phyloP scores from a whole-genome alignment of 305 asterid species.

The Plantago rigida region DNA sequence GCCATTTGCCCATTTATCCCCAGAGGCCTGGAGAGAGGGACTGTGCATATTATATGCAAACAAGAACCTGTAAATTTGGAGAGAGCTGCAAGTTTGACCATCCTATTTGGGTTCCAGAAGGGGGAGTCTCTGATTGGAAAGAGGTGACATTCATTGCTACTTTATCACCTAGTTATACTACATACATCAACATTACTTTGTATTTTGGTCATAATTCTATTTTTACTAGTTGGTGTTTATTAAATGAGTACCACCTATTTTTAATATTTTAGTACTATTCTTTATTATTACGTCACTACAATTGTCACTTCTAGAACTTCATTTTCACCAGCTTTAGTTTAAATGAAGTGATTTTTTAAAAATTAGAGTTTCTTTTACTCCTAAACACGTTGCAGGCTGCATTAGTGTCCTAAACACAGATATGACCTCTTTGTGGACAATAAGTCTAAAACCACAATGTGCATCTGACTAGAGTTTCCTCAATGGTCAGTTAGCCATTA shows the following conservation, averaged over 20 bases:
- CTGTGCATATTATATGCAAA: slow-evolving; percentile 98
- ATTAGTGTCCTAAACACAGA: too few species aligned
- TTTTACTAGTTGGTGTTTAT: slow-evolving; percentile 23
- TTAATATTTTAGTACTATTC: slow-evolving; percentile 14
- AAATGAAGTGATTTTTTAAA: neutral
- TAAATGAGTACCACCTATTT: slow-evolving; percentile 14
- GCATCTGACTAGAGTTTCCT: too few species aligned
- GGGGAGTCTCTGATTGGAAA: slow-evolving; percentile 99
- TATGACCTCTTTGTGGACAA: too few species aligned
- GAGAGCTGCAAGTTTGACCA: slow-evolving; percentile 99
- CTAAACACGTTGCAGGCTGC: too few species aligned
- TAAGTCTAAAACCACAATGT: too few species aligned
- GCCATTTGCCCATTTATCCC: slow-evolving; percentile 90
- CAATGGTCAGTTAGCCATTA: too few species aligned
- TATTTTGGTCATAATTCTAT: slow-evolving; percentile 17
- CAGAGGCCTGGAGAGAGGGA: slow-evolving; percentile 99
- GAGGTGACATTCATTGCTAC: slow-evolving; percentile 78
- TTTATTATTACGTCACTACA: slow-evolving; percentile 9
- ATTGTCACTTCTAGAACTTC: neutral
- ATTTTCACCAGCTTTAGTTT: slow-evolving; percentile 1
- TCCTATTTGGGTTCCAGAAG: slow-evolving; percentile 99
- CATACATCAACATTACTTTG: slow-evolving; percentile 22
- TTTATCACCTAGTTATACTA: slow-evolving; percentile 28
- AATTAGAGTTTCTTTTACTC: too few species aligned
- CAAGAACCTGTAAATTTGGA: slow-evolving; percentile 95